Conservation (phyloP, 2,329 filamentous ascomycete genomes). For the Calonectria pseudoturangicola region DNA sequence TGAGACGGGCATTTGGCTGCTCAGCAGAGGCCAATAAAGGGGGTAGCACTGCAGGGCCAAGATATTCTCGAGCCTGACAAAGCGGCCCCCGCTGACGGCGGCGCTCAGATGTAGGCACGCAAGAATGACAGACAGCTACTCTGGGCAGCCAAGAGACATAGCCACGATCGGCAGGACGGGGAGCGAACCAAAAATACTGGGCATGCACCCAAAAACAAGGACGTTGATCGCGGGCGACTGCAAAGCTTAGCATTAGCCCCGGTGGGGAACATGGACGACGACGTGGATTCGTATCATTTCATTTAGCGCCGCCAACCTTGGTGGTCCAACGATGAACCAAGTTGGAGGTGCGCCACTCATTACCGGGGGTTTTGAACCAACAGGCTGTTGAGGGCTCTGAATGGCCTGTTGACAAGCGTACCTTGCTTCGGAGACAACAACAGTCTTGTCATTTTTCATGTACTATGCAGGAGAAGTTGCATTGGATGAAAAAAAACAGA, state of each 20-base stretch:
- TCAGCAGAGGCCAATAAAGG: slow-evolving; percentile 1
- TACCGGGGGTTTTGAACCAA: neutral
- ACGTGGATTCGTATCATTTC: slow-evolving; percentile 25
- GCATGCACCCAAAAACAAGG: neutral
- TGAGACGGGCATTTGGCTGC: neutral
- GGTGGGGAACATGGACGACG: neutral
- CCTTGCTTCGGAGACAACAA: neutral
- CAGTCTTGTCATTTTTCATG: slow-evolving; percentile 20
- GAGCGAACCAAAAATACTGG: slow-evolving; percentile 9
- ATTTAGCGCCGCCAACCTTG: slow-evolving; percentile 1
- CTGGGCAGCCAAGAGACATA: neutral
- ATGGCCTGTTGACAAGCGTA: slow-evolving; percentile 7
- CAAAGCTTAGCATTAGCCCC: slow-evolving; percentile 18
- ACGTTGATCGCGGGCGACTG: slow-evolving; percentile 1
- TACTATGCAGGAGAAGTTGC: slow-evolving; percentile 30
- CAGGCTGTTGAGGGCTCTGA: neutral
- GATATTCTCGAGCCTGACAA: neutral
- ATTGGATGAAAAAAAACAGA: slow-evolving; percentile 7
- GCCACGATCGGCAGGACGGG: slow-evolving; percentile 18
- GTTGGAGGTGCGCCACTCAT: slow-evolving; percentile 19
- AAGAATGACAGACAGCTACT: slow-evolving; percentile 7
- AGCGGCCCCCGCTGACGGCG: slow-evolving; percentile 2
- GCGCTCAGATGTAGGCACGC: neutral
- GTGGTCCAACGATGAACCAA: slow-evolving; percentile 14
- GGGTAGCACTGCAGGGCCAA: slow-evolving; percentile 10